Evolutionary conservation across 768 basidiomycete species (phyloP), one percentile per base, ranked within the genome.

Genomic region (Boletus speciosus): DNA sequence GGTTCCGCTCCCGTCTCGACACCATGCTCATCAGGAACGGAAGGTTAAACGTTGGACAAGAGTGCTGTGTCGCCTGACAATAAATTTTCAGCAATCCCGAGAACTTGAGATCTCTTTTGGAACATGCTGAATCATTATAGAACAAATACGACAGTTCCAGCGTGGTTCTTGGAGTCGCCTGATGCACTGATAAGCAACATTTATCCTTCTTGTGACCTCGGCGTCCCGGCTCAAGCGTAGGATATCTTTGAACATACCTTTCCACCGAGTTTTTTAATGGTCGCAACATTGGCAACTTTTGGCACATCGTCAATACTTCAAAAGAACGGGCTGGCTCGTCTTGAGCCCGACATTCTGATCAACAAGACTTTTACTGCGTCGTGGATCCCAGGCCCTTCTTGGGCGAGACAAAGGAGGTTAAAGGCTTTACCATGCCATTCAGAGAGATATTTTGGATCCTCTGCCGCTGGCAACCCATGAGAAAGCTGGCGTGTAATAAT

Each of bases 101-200:
- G 56, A 65, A 62, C 32, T 44, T 42, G 35, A 42, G 36, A 39
- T 43, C 40, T 27, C 25, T 56, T 55, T 57, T 40, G 46, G 32
- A 56, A 39, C 1, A 27, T 31, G 58, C 39, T 57, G 53, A 49
- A 42, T 56, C 47, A 52, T 37, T 37, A 1, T 10, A 29, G 29
- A 29, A 29, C 9, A 29, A 29, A 29, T 29, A 29, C 29, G 25
- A 29, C 29, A 32, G 31, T 11, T 32, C 31, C 31, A 32, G 10
- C 15, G 32, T 40, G 19, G n/a, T 32, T 32, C 31, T 10, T 32
- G 31, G 31, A 11, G 31, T 32, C 31, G 31, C 31, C 31, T 11
- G 31, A 32, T 29, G 31, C 31, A 32, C 31, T 32, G 31, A 9
- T 32, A 32, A 32, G 31, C 31, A 32, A 32, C 15, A 32, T 43